phyloP scores from a whole-genome alignment of 495 filamentous ascomycete species.

The Sordaria brevicollis region DNA sequence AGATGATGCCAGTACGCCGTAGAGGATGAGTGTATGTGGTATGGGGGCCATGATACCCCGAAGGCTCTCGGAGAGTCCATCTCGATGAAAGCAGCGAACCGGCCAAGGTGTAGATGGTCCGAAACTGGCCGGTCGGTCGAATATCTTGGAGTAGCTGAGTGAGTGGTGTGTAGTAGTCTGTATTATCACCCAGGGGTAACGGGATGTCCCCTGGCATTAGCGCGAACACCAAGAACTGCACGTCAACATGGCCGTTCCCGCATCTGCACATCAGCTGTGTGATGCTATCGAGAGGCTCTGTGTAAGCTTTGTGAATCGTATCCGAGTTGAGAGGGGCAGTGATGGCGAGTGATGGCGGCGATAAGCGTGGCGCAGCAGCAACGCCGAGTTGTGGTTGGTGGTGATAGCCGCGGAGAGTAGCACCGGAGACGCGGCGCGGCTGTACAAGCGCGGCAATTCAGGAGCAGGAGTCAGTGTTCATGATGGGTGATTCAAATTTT shows the following conservation, averaged over 20 bases:
- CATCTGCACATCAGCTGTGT: not conserved
- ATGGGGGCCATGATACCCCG: not conserved
- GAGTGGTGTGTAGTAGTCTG: not conserved
- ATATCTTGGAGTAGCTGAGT: not conserved
- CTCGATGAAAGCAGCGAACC: not conserved
- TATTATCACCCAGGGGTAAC: not conserved
- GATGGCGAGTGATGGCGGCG: not conserved
- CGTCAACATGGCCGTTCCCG: not conserved
- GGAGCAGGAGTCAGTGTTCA: not conserved
- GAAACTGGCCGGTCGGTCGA: not conserved
- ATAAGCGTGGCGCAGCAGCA: not conserved
- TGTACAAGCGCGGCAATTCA: not conserved
- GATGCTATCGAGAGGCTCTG: not conserved
- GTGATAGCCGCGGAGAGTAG: not conserved
- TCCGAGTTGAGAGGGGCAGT: not conserved
- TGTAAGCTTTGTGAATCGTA: not conserved
- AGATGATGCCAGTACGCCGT: not conserved
- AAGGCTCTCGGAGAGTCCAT: not conserved
- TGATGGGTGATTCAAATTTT: not conserved
- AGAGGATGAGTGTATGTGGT: not conserved
- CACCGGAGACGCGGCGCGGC: not conserved
- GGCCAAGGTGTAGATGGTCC: not conserved
- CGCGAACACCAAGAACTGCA: not conserved
- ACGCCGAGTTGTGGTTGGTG: not conserved
- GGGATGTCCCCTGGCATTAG: not conserved